Percentiles rank a stretch among this genome's conserved stretches.
phyloP scores from a whole-genome alignment of 1,139 yeast genomes.

The Geotrichum fermentans region DNA sequence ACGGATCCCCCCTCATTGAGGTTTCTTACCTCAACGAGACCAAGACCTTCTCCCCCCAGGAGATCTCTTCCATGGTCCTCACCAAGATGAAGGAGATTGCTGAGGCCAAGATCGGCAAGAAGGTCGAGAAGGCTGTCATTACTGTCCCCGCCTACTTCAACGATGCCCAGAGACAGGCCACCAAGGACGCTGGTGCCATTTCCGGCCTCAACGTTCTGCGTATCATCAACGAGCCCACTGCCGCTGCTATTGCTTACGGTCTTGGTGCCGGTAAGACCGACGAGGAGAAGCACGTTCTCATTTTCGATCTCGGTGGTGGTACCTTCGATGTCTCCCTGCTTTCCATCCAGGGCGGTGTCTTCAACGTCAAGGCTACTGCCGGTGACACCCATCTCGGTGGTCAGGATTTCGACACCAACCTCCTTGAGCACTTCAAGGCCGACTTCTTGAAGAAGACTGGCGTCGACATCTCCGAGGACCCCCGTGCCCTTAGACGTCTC shows the following conservation, averaged over 20 bases:
- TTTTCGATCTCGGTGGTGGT: conserved; percentile 97
- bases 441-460: conserved; percentile 85
- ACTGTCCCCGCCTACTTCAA: conserved; percentile 97
- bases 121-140: conserved; percentile 90
- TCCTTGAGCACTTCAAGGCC: conserved; percentile 69
- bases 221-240: conserved; percentile 96
- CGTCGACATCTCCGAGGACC: conserved; percentile 67
- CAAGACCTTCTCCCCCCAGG: conserved; percentile 95
- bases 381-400: conserved; percentile 42
- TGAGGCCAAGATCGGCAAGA: conserved; percentile 90
- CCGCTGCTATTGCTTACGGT: conserved; percentile 98
- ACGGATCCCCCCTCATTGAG: conserved; percentile 86
- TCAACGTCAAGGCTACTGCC: conserved; percentile 95
- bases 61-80: conserved; percentile 93
- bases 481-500: conserved; percentile 80
- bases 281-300: conserved; percentile 75
- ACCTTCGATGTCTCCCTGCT: conserved; percentile 93
- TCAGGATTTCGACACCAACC: conserved; percentile 74
- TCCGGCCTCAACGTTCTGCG: conserved; percentile 94
- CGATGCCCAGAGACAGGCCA: conserved; percentile 97
- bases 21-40: conserved; percentile 91
- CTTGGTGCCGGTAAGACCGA: conserved; percentile 85
- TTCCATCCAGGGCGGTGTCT: conserved; percentile 91
- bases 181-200: conserved; percentile 98
- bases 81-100: conserved; percentile 98